phyloP scores from a whole-genome alignment of 2,329 filamentous ascomycete genomes.

The Nakataea oryzae region DNA sequence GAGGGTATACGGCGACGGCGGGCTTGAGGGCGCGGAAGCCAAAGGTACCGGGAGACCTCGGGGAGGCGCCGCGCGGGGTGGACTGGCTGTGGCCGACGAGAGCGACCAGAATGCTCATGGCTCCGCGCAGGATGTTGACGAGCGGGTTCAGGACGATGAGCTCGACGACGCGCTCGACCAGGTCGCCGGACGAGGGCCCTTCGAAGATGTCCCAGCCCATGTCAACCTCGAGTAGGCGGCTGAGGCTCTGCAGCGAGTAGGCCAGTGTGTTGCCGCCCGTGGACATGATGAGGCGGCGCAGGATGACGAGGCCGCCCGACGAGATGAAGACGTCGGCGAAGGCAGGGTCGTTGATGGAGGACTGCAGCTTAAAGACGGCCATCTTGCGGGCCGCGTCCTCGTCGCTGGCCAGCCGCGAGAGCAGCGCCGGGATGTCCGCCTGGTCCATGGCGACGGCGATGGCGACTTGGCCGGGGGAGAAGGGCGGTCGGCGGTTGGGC shows the following conservation, averaged over 20 bases:
- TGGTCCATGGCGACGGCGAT: constrained; percentile 43
- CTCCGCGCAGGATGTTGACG: constrained; percentile 92
- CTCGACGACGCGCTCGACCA: constrained; percentile 72
- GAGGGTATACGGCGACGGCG: constrained; percentile 79
- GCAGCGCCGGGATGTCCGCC: constrained; percentile 54
- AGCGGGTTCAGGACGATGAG: constrained; percentile 90
- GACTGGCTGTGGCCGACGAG: constrained; percentile 79
- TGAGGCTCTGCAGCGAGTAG: constrained; percentile 85
- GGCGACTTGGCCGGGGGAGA: background rate
- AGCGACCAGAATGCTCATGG: constrained; percentile 92
- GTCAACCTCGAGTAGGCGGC: constrained; percentile 82
- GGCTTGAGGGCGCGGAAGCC: constrained; percentile 90
- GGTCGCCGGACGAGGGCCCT: constrained; percentile 47
- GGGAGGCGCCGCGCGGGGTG: constrained; percentile 20
- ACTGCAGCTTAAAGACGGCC: constrained; percentile 97
- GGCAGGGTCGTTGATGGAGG: constrained; percentile 86
- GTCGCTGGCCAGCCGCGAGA: constrained; percentile 54
- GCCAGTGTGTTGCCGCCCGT: constrained; percentile 89
- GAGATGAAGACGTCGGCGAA: constrained; percentile 96
- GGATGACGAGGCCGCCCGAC: constrained; percentile 70
- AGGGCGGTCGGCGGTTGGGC: background rate
- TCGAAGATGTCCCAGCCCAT: constrained; percentile 94
- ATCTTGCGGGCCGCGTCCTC: constrained; percentile 94
- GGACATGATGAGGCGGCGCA: constrained; percentile 74
- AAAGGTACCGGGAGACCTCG: constrained; percentile 49